Conservation (phyloP, 305 asterid genomes). For the Lippia alba region DNA sequence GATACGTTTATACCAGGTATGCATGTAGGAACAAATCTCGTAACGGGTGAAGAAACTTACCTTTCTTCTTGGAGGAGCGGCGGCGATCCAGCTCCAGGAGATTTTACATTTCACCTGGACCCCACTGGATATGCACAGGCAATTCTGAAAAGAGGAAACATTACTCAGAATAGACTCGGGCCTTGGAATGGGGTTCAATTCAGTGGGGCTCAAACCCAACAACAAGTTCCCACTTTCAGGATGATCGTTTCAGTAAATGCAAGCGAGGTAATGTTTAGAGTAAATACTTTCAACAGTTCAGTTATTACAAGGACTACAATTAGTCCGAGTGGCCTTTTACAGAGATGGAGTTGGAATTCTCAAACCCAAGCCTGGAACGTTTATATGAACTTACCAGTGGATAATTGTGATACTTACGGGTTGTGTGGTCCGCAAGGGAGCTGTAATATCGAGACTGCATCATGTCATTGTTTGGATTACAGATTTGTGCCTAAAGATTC, state of each 20-base stretch:
- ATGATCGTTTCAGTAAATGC: not conserved
- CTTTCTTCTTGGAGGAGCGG: conserved; percentile 41
- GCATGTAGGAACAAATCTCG: conserved; percentile 32
- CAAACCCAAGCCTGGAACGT: conserved; percentile 10
- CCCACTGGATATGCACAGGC: not conserved
- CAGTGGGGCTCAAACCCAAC: conserved; percentile 10
- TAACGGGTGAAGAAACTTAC: conserved; percentile 11
- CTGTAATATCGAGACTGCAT: conserved; percentile 11
- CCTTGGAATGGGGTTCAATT: conserved; percentile 37
- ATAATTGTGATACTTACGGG: conserved; percentile 23
- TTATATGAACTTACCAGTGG: not conserved
- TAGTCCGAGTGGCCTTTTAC: conserved; percentile 22
- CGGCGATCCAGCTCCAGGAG: conserved; percentile 39
- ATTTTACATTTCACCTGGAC: not conserved
- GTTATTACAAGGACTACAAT: conserved; percentile 9
- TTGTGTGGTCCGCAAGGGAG: conserved; percentile 30
- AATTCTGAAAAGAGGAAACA: not conserved
- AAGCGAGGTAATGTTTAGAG: conserved; percentile 4
- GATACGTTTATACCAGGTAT: conserved; percentile 25
- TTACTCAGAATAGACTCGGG: conserved; percentile 1
- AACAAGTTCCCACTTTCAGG: not conserved
- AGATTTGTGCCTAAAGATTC: conserved; percentile 22
- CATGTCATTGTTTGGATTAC: conserved; percentile 22
- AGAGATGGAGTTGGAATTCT: conserved; percentile 27
- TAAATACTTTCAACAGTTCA: not conserved